Base-by-base conservation (phyloP, 2,329 filamentous ascomycete genomes). In the Akanthomyces lecanii region DNA sequence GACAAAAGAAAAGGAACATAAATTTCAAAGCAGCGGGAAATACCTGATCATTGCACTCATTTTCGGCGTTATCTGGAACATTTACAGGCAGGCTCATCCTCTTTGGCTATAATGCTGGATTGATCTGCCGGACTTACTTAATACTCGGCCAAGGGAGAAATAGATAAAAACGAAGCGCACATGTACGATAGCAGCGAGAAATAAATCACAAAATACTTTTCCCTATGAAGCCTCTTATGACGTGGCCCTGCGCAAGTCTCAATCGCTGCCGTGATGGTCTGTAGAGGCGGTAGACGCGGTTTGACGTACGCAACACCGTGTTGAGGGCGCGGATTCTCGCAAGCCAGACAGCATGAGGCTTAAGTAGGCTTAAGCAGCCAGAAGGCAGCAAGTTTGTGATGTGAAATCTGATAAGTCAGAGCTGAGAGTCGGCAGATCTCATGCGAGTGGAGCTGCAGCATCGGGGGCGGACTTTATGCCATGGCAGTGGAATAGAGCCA, bases 141-240 rank as follows among this genome's bases (percentile, higher is more conserved):
- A 36, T 45, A 42, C 18, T 57, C 45, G 8, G n/a, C 5, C 23
- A 61, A 11, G 50, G 30, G 14, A 33, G 28, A 25, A 47, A 12
- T 33, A 54, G 30, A 38, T 21, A 45, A 53, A 53, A 45, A 11
- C 21, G 58, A n/a, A 38, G 38, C 28, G 14, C 14, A 56, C 2
- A 25, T 62, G 60, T 62, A 62, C 52, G 60, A 62, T 62, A 55
- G 50, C 21, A 33, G n/a, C 21, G 5, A 28, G 33, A 7, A 55
- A 25, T 16, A 55, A 53, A 50, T 44, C 3, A 28, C 18, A 42
- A 44, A 33, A 14, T 33, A 52, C 57, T 52, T 3, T 52, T 33
- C 6, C 14, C 16, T 36, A 30, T 48, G 30, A 6, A 4, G 1
- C 10, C 23, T 40, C 3, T 60, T 14, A 21, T 48, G 7, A 25